Conservation (phyloP, 805 yeast genomes). For the Barnettozyma siamensis region DNA sequence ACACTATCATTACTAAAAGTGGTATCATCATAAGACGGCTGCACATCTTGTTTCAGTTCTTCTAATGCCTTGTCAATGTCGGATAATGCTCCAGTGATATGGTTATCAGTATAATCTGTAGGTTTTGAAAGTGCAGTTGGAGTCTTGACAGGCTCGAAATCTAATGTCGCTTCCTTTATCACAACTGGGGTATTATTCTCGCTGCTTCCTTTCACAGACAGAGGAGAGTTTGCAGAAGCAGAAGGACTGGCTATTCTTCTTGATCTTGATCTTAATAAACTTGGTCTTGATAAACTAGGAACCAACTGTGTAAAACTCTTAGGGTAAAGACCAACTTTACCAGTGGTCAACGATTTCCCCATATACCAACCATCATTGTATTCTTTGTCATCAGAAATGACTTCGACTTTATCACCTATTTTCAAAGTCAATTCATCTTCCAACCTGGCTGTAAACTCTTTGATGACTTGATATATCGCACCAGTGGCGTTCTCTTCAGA, state of each 20-base stretch:
- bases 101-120: constrained; percentile 16
- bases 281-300: constrained; percentile 33
- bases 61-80: constrained; percentile 71
- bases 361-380: constrained; percentile 97
- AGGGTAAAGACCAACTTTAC: constrained; percentile 84
- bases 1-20: constrained; percentile 14
- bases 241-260: constrained; percentile 39
- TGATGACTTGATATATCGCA: constrained; percentile 55
- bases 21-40: constrained; percentile 10
- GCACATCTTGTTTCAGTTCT: constrained; percentile 43
- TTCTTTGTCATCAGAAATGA: constrained; percentile 87
- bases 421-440: constrained; percentile 83
- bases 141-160: neutral
- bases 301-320: constrained; percentile 71
- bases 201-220: constrained; percentile 6
- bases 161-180: constrained; percentile 3
- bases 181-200: constrained; percentile 1
- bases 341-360: constrained; percentile 71
- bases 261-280: constrained; percentile 53
- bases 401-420: constrained; percentile 82
- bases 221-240: constrained; percentile 15
- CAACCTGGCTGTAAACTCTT: constrained; percentile 79
- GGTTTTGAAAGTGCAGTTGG: neutral
- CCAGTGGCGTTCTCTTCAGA: constrained; percentile 21
- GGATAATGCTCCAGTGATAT: constrained; percentile 50